Evolutionary conservation across 768 basidiomycete species (phyloP).

Genomic region (Tricholoma saponaceum): DNA sequence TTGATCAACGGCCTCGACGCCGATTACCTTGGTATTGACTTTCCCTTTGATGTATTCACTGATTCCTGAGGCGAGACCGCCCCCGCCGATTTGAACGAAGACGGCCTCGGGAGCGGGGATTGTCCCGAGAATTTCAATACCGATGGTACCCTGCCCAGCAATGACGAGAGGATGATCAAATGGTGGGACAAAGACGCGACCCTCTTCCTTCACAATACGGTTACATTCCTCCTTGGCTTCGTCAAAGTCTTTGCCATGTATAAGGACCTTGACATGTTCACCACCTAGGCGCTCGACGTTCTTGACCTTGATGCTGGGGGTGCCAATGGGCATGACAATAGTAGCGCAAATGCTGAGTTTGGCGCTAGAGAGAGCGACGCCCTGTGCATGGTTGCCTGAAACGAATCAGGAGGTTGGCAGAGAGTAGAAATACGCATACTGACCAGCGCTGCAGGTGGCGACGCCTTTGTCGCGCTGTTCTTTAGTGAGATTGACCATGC

Average conservation of each 20-base stretch:
- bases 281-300: conserved; percentile 95
- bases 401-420: conserved; percentile 6
- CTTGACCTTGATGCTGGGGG: conserved; percentile 92
- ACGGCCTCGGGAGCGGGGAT: conserved; percentile 67
- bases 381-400: conserved; percentile 98
- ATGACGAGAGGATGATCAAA: conserved; percentile 97
- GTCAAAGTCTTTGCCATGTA: conserved; percentile 92
- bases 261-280: conserved; percentile 61
- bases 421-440: conserved; percentile 49
- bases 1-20: conserved; percentile 90
- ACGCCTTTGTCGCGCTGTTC: conserved; percentile 98
- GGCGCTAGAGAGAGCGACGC: conserved; percentile 92
- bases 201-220: conserved; percentile 69
- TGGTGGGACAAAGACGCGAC: conserved; percentile 89
- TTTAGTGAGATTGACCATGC: conserved; percentile 84
- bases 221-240: conserved; percentile 94
- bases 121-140: conserved; percentile 93
- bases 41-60: conserved; percentile 90
- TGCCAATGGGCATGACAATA: conserved; percentile 95
- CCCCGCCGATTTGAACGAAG: conserved; percentile 88
- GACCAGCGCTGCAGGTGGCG: conserved; percentile 95
- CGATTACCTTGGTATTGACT: conserved; percentile 76
- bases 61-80: conserved; percentile 87
- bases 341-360: conserved; percentile 88
- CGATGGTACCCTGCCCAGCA: conserved; percentile 94